These are phyloP conservation scores for Quercus phellos DNA, from an alignment of 331 rosid species.

Conservation along the genomic window DNA sequence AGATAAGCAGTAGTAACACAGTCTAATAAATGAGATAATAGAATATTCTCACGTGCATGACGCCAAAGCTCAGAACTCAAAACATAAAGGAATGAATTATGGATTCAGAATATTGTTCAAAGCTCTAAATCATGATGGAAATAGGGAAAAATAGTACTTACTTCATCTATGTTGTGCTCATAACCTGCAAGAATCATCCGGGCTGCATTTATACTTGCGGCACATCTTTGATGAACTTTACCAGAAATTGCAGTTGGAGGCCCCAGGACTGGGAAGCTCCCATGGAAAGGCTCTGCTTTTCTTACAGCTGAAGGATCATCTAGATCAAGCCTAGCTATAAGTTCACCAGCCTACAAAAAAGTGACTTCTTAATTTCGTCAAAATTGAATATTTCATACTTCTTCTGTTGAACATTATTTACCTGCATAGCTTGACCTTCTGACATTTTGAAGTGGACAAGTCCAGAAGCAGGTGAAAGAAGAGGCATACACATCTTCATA, in stretches of 20 bases:
- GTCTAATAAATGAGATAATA: conserved; percentile 1
- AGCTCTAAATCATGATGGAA: background rate
- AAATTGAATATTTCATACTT: background rate
- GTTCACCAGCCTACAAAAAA: conserved; percentile 80
- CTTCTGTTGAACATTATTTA: conserved; percentile 21
- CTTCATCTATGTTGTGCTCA: conserved; percentile 92
- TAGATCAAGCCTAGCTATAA: conserved; percentile 87
- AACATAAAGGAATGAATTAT: background rate
- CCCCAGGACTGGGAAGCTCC: conserved; percentile 84
- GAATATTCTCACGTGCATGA: background rate
- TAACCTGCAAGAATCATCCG: conserved; percentile 95
- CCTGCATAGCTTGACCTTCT: conserved; percentile 99
- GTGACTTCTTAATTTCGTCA: conserved; percentile 2
- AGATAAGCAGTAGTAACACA: background rate
- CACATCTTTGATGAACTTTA: conserved; percentile 97
- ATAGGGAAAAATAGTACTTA: conserved; percentile 32
- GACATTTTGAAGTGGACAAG: conserved; percentile 73
- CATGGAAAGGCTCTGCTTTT: conserved; percentile 90
- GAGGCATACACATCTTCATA: conserved; percentile 99
- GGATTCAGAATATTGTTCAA: background rate
- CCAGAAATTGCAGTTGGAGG: conserved; percentile 92
- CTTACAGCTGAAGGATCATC: conserved; percentile 98
- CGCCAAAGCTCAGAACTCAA: background rate
- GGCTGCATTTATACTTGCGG: conserved; percentile 84
- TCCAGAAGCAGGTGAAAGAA: conserved; percentile 99